Percentiles rank a stretch among this genome's conserved stretches.
These are phyloP conservation scores for Diddensiella santjacobensis DNA, from an alignment of 805 yeast species.

Conservation along the genomic window DNA sequence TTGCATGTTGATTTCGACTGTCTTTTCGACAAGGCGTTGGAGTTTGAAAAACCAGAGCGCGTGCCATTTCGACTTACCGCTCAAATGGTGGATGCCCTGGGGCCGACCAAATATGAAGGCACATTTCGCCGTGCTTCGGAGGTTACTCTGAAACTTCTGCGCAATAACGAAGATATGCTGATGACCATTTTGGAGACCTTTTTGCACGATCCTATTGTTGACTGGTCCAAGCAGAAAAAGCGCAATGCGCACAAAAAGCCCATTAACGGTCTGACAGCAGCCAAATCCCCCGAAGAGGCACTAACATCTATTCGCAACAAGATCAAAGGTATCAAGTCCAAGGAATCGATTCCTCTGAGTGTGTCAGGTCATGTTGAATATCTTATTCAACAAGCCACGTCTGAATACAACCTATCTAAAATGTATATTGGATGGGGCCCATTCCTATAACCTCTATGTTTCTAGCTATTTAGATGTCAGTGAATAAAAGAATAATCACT, in stretches of 20 bases:
- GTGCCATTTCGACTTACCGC: conserved; percentile 92
- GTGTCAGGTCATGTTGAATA: conserved; percentile 91
- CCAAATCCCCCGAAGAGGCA: conserved; percentile 56
- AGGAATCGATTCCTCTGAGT: conserved; percentile 82
- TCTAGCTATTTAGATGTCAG: no score
- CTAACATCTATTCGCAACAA: conserved; percentile 70
- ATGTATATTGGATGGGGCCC: conserved; percentile 97
- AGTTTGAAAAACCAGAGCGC: conserved; percentile 78
- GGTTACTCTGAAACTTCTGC: conserved; percentile 66
- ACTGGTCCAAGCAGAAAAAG: conserved; percentile 53
- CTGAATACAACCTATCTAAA: conserved; percentile 62
- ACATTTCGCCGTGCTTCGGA: conserved; percentile 82
- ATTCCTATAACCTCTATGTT: conserved; percentile 53
- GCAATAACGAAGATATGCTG: conserved; percentile 76
- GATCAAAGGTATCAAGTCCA: conserved; percentile 75
- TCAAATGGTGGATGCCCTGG: conserved; percentile 85
- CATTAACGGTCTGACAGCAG: conserved; percentile 25
- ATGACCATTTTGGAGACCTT: conserved; percentile 92
- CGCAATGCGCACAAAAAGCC: not conserved
- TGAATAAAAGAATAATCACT: no score
- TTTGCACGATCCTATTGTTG: conserved; percentile 86
- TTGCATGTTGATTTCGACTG: conserved; percentile 97
- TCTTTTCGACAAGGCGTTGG: conserved; percentile 74
- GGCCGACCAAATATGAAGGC: conserved; percentile 87
- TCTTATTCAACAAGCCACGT: conserved; percentile 76